Base-by-base conservation (phyloP, 768 basidiomycete genomes). In the Agrocybe chaxingu region DNA sequence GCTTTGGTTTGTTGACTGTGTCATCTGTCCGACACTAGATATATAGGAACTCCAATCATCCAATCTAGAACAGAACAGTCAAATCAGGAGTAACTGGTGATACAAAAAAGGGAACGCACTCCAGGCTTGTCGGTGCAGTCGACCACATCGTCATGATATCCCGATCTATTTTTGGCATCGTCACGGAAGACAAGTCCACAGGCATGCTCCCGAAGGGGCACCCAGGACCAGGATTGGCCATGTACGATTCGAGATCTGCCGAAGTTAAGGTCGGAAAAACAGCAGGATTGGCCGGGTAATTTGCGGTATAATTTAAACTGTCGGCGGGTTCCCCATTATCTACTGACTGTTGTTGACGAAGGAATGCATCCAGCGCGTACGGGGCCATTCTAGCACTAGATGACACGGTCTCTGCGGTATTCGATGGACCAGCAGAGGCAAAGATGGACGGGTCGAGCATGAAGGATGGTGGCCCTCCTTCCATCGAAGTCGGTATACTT, bases 121-220 rank as follows among this genome's bases (percentile, higher is more conserved):
- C 81, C 48, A 82, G 83, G 13, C 76, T 75, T 9, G 74, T 72
- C 10, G 82, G 82, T 18, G 82, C 80, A 45, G 69, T 73, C 8
- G 81, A 79, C 84, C 83, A 87, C 78, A 84, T 80, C 9, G 72
- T 70, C 56, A 84, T 72, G 39, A 76, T 76, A 48, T 79, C 78
- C 48, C 68, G 65, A 55, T 83, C 76, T 61, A 76, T 64, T 36
- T 65, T 46, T 12, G 64, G 63, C 32, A 63, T 57, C 24, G 65
- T 56, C 10, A 50, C 57, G 45, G 53, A 39, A 5, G 42, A 12
- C 0, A 51, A 36, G n/a, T 49, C 38, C 33, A 57, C 50, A 16
- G 53, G 44, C 3, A 48, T 42, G 16, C 43, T 34, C 38, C 33
- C 37, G 4, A 35, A 13, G 36, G 19, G 29, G 33, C 42, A 16